Conservation (phyloP, 1,284 basidiomycete species). For the Phenoliferia sp. region DNA sequence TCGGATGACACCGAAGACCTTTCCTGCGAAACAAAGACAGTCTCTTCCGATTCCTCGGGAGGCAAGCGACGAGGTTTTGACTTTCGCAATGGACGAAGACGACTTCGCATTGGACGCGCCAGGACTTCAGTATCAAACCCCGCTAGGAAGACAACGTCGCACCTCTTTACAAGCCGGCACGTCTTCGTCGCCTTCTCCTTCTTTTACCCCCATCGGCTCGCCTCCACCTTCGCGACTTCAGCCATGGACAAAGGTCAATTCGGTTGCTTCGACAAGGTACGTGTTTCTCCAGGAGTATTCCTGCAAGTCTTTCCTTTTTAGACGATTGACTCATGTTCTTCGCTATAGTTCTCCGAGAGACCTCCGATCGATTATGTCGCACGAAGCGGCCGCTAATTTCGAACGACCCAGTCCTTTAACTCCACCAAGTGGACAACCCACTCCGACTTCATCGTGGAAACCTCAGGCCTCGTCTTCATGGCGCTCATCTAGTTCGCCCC, state of each 20-base stretch:
- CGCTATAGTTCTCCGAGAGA: conserved; percentile 48
- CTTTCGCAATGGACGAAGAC: conserved; percentile 48
- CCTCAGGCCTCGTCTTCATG: neutral
- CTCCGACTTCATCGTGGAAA: neutral
- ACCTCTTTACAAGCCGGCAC: neutral
- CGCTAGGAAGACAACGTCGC: neutral
- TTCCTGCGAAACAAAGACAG: conserved; percentile 15
- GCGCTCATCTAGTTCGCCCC: conserved; percentile 1
- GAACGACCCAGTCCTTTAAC: neutral
- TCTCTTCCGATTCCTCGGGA: conserved; percentile 21
- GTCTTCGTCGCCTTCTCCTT: conserved; percentile 11
- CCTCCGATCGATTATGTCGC: conserved; percentile 77
- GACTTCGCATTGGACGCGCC: conserved; percentile 27
- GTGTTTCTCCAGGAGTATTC: too few species aligned
- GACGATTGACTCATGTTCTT: neutral
- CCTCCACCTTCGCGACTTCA: conserved; percentile 28
- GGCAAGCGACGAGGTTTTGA: conserved; percentile 40
- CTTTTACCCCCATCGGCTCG: conserved; percentile 28
- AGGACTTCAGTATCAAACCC: neutral
- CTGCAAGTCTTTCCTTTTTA: neutral
- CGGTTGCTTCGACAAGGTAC: neutral
- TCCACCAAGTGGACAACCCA: neutral
- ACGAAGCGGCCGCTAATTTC: conserved; percentile 23
- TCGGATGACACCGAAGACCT: conserved; percentile 1
- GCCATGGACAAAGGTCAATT: conserved; percentile 19